These are phyloP conservation scores for Pelargonium citronellum DNA, from an alignment of 441 rosid genomes.

Conservation along the genomic window DNA sequence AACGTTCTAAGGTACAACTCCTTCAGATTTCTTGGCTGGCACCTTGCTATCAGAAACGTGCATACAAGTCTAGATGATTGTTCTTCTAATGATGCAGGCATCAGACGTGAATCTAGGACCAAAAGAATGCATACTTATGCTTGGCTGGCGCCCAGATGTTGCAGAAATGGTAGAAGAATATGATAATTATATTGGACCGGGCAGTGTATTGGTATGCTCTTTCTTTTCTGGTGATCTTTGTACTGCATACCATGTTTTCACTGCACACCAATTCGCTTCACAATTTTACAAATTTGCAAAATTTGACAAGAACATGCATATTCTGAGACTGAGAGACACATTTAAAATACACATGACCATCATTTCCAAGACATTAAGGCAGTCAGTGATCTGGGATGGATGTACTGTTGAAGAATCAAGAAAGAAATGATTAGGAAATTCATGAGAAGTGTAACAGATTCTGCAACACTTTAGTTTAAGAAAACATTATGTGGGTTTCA, in stretches of 20 bases:
- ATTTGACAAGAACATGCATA: no score
- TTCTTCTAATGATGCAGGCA: conserved; percentile 40
- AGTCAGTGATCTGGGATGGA: no score
- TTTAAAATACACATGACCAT: no score
- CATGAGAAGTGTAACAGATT: no score
- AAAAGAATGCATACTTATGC: conserved; percentile 72
- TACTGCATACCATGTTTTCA: conserved; percentile 4
- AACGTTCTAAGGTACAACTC: conserved; percentile 64
- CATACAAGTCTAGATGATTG: conserved; percentile 16
- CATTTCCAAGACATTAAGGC: no score
- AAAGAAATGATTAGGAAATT: no score
- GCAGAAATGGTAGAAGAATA: conserved; percentile 84
- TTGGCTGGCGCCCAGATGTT: conserved; percentile 93
- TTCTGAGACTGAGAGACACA: no score
- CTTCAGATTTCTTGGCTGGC: not conserved
- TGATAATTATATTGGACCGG: conserved; percentile 95
- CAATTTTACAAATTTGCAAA: no score
- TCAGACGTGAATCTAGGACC: conserved; percentile 68
- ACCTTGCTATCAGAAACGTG: not conserved
- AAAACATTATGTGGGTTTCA: no score
- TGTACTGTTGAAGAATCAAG: no score
- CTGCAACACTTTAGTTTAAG: no score
- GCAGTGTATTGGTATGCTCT: conserved; percentile 69
- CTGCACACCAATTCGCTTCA: not conserved
- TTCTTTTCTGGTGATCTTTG: conserved; percentile 13